These are phyloP conservation scores for Solanum bulbocastanum DNA, from an alignment of 257 asterid genomes.

Conservation along the genomic window DNA sequence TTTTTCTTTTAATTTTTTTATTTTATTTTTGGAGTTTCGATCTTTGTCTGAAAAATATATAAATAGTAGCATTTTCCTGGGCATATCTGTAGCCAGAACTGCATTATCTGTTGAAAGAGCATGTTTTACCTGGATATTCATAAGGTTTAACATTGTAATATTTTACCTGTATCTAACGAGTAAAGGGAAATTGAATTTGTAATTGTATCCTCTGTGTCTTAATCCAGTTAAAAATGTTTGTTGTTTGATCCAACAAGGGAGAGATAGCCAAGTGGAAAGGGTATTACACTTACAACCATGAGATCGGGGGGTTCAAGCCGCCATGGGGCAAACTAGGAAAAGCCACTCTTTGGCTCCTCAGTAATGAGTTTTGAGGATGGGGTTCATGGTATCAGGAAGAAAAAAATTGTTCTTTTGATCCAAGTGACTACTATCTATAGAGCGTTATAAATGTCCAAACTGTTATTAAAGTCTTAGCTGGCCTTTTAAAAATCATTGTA, in stretches of 20 bases:
- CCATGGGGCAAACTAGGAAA: not conserved
- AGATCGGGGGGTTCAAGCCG: not conserved
- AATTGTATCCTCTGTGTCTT: not conserved
- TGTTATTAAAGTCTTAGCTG: not conserved
- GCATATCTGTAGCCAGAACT: not conserved
- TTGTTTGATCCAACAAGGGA: not conserved
- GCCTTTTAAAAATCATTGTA: not conserved
- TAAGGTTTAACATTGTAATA: not conserved
- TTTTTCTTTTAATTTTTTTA: no score
- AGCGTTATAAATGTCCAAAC: not conserved
- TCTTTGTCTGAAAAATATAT: not conserved
- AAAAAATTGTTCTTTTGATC: not conserved
- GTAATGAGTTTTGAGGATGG: not conserved
- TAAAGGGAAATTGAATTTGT: not conserved
- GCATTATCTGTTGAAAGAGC: not conserved
- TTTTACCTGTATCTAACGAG: not conserved
- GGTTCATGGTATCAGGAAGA: not conserved
- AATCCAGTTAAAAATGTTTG: not conserved
- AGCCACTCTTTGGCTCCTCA: not conserved
- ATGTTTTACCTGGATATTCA: not conserved
- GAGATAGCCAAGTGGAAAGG: not conserved
- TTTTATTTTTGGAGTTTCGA: not conserved
- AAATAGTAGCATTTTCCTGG: not conserved
- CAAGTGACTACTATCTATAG: not conserved
- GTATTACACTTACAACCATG: not conserved